These are phyloP conservation scores for Benincasa hispida DNA, from an alignment of 306 rosid species.

Conservation along the genomic window DNA sequence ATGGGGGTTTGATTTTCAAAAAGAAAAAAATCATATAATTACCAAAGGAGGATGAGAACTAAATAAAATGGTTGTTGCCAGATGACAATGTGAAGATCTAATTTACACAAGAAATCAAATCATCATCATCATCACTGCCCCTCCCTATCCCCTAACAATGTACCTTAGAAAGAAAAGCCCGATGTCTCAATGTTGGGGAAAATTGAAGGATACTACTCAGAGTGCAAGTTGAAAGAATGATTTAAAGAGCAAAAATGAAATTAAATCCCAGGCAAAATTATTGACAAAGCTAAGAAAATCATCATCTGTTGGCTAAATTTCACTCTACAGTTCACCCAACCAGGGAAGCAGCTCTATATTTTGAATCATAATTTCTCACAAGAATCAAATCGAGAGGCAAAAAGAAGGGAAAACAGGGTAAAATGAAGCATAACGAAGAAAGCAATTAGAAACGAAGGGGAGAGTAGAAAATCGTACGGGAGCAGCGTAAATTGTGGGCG, in stretches of 20 bases:
- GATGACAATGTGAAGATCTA: neutral
- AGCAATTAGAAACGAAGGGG: neutral
- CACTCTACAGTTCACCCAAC: neutral
- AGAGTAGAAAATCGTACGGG: slow-evolving; percentile 25
- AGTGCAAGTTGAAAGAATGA: neutral
- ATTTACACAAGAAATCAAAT: neutral
- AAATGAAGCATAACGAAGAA: neutral
- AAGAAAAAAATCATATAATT: too few species aligned
- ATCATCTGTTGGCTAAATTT: neutral
- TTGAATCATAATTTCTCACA: neutral
- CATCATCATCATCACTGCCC: too few species aligned
- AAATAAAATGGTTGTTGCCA: neutral
- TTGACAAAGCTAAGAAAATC: neutral
- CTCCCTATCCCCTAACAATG: neutral
- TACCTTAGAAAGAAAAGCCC: neutral
- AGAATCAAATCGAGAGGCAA: neutral
- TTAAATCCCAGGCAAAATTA: neutral
- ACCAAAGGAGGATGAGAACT: neutral
- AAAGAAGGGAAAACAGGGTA: neutral
- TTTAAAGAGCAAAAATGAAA: neutral
- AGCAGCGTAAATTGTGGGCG: slow-evolving; percentile 27
- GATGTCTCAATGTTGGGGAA: neutral
- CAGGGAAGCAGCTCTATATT: neutral
- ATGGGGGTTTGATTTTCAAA: too few species aligned
- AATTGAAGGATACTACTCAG: neutral